Conservation (phyloP, 371 early-diverging fungal species). For the Batkoa obscura region DNA sequence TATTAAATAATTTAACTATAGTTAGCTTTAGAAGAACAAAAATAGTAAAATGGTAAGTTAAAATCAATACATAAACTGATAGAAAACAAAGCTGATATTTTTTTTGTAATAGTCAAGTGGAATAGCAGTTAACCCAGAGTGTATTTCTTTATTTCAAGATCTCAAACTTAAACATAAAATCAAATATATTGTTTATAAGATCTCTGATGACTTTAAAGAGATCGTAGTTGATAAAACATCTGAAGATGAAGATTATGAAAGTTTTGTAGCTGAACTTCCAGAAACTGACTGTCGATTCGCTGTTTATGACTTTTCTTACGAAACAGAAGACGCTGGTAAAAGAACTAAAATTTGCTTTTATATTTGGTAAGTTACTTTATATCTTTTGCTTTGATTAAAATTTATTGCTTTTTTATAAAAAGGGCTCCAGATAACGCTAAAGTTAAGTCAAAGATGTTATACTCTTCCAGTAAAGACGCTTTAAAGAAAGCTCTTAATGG, state of each 20-base stretch:
- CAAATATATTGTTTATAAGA: conserved; percentile 61
- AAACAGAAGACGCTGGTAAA: conserved; percentile 35
- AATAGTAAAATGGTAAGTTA: conserved; percentile 49
- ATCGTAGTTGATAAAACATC: conserved; percentile 48
- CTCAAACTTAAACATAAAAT: conserved; percentile 52
- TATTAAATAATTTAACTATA: no score
- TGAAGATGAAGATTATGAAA: conserved; percentile 29
- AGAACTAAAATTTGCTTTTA: conserved; percentile 54
- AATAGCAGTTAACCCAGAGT: conserved; percentile 37
- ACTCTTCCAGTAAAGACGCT: conserved; percentile 72
- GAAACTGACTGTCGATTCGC: conserved; percentile 55
- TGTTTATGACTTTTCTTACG: conserved; percentile 66
- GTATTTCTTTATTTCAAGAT: conserved; percentile 37
- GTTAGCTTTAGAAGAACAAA: conserved; percentile 12
- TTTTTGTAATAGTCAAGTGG: conserved; percentile 31
- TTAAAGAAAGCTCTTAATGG: conserved; percentile 59
- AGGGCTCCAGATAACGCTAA: conserved; percentile 71
- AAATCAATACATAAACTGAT: conserved; percentile 32
- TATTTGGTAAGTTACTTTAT: conserved; percentile 24
- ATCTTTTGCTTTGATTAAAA: neutral
- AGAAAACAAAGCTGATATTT: conserved; percentile 50
- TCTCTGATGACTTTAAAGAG: conserved; percentile 27
- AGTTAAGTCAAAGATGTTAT: conserved; percentile 77
- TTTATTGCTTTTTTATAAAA: neutral
- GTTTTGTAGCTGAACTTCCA: conserved; percentile 44